Evolutionary conservation across 495 filamentous ascomycete species (phyloP), one percentile per base, ranked within the genome.

Genomic region (Extremus antarcticus): DNA sequence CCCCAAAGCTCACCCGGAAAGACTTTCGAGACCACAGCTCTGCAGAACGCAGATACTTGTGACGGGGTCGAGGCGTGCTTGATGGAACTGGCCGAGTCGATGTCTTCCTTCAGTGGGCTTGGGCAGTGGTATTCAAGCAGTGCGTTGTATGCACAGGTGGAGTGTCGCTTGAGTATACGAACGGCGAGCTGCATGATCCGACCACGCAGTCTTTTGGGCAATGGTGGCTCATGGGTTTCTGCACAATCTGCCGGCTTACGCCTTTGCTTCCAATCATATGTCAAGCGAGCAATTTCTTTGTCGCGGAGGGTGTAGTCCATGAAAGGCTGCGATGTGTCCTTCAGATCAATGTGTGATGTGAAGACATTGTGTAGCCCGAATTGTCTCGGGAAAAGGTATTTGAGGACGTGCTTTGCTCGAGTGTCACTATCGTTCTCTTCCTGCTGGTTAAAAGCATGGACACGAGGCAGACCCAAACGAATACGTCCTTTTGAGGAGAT

Each of bases 301-400:
- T 96, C 92, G 23, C 91, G 78, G 4, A 87, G 66, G 1, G 84
- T 87, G 60, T 90, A 91, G 64, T 92, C 87, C 59, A 87, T 90
- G 60, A 90, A 81, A 25, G 76, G 74, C 48, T 88, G 82, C 0
- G 75, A 71, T 0, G 81, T 88, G 56, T 89, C 79, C 25, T 68
- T 78, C 16, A 63, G 65, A 62, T 91, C 77, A 15, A 84, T 72
- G 11, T 71, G 65, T 0, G 79, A 81, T 0, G 85, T 87, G 61
- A 97, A 96, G n/a, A 85, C 87, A 70, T 95, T 98, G 60, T 91
- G 87, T 13, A 98, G 71, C 2, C 81, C 80, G 64, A 94, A 96
- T 65, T 97, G 89, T 19, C 85, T 76, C 25, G 92, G 92, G 59
- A 98, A 98, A 1, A 98, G 82, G 67, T 98, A 91, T 70, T 88